Evolutionary conservation across 2,329 filamentous ascomycete species (phyloP), one percentile per base, ranked within the genome.

Genomic region (Colletotrichum noveboracense): DNA sequence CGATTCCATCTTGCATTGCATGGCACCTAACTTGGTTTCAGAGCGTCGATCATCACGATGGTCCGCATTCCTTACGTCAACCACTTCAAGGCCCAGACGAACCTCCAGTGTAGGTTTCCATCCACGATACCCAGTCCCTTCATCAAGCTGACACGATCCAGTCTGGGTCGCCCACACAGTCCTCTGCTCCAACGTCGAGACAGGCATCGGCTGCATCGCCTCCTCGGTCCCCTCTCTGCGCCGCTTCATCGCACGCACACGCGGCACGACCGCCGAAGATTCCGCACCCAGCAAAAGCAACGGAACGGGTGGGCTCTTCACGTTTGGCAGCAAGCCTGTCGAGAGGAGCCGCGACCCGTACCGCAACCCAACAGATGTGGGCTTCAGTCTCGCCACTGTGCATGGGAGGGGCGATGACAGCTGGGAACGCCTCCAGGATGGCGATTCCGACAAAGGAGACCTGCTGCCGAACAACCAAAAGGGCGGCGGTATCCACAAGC

Each of bases 171-270:
- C 65, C 28, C 77, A 77, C 43, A 78, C 70, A 21, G 66, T 78
- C 2, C 78, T 79, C 56, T 79, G 75, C 69, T 79, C 78, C 71
- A 78, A 79, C 74, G 74, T 79, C 48, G 78, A 79, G 55, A 79
- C 78, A 3, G 78, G 78, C 48, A 77, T 79, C 26, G 78, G 78
- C 43, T 77, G 77, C 61, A 75, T 79, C 66, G 78, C 78, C 34
- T 78, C 78, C 12, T 79, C 78, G 0, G 55, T 79, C 6, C 78
- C 78, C 10, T 76, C 76, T 8, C 75, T 79, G 3, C 77, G 78
- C 18, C 75, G 75, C 26, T 68, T 79, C 69, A 65, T 76, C 56
- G 70, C 73, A 21, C 65, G 76, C 16, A 58, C 62, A 9, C 68
- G 69, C 32, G 76, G 75, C 38, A 72, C 56, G 18, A 24, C 61